These are phyloP conservation scores for Calocybe cyanea DNA, from an alignment of 768 basidiomycete species.

Conservation along the genomic window DNA sequence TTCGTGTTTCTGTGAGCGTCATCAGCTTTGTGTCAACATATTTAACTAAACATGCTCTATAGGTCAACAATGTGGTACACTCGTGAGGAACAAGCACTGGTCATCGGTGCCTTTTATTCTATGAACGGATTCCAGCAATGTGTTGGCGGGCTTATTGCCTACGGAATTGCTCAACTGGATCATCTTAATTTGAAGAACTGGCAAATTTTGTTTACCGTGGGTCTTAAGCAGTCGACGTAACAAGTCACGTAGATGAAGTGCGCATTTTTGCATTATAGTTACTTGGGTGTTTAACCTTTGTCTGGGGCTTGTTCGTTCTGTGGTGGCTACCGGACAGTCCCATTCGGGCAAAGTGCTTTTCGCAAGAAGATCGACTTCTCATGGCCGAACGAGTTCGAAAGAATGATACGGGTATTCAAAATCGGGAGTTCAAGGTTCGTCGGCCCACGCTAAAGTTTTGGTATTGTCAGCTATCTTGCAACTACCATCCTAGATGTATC, in stretches of 20 bases:
- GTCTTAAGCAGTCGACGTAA: slow-evolving; percentile 2
- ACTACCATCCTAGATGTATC: slow-evolving; percentile 19
- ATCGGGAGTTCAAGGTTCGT: slow-evolving; percentile 43
- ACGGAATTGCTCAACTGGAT: slow-evolving; percentile 43
- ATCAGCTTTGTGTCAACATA: background rate
- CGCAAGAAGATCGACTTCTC: slow-evolving; percentile 40
- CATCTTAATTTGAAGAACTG: slow-evolving; percentile 41
- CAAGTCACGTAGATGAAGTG: background rate
- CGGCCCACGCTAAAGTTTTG: background rate
- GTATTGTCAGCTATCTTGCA: background rate
- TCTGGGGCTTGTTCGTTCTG: slow-evolving; percentile 44
- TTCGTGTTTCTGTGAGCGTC: slow-evolving; percentile 38
- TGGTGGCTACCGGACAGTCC: slow-evolving; percentile 51
- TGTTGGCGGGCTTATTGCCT: slow-evolving; percentile 46
- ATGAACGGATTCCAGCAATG: slow-evolving; percentile 48
- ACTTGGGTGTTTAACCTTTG: slow-evolving; percentile 40
- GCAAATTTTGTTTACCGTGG: slow-evolving; percentile 43
- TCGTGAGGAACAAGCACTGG: slow-evolving; percentile 44
- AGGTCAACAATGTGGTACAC: slow-evolving; percentile 53
- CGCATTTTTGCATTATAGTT: slow-evolving; percentile 25
- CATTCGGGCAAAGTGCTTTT: slow-evolving; percentile 44
- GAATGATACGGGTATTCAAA: slow-evolving; percentile 51
- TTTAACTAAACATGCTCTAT: background rate
- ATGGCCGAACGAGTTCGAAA: slow-evolving; percentile 48
- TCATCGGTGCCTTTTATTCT: slow-evolving; percentile 41